Percentiles rank a stretch among this genome's conserved stretches.
These are phyloP conservation scores for Neopestalotiopsis clavispora DNA, from an alignment of 2,329 filamentous ascomycete genomes.

Conservation along the genomic window DNA sequence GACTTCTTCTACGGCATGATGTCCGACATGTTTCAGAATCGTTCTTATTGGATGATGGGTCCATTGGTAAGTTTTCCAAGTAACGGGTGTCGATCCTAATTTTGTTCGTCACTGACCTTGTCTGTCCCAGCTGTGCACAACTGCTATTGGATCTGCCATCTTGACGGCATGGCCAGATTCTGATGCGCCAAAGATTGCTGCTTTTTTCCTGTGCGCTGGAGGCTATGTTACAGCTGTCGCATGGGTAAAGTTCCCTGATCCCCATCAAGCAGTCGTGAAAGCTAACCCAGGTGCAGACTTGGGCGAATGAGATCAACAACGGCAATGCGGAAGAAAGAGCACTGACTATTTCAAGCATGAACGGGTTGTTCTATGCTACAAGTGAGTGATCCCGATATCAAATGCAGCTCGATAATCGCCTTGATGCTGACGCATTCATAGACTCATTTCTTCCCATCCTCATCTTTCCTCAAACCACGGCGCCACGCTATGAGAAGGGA, in stretches of 20 bases:
- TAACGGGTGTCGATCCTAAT: background rate
- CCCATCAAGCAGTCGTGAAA: background rate
- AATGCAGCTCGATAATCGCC: no score
- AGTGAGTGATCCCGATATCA: no score
- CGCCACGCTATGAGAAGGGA: constrained; percentile 33
- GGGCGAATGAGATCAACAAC: constrained; percentile 39
- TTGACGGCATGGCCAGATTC: constrained; percentile 19
- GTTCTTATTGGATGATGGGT: constrained; percentile 18
- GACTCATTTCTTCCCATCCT: constrained; percentile 37
- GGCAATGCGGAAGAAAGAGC: constrained; percentile 38
- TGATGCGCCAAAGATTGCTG: constrained; percentile 16
- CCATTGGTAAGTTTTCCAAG: constrained; percentile 9
- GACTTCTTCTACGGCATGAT: constrained; percentile 20
- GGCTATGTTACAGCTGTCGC: constrained; percentile 34
- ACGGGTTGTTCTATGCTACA: constrained; percentile 36
- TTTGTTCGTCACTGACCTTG: background rate
- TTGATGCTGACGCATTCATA: background rate
- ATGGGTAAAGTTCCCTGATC: constrained; percentile 23
- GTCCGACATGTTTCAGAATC: constrained; percentile 18
- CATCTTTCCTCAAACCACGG: constrained; percentile 39
- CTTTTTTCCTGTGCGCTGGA: background rate
- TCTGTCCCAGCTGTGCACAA: constrained; percentile 10
- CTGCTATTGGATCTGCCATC: constrained; percentile 16
- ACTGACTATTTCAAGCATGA: constrained; percentile 38
- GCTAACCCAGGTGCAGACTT: constrained; percentile 27